These are phyloP conservation scores for Xylaria sp. DNA, from an alignment of 2,329 filamentous ascomycete species.

Conservation along the genomic window DNA sequence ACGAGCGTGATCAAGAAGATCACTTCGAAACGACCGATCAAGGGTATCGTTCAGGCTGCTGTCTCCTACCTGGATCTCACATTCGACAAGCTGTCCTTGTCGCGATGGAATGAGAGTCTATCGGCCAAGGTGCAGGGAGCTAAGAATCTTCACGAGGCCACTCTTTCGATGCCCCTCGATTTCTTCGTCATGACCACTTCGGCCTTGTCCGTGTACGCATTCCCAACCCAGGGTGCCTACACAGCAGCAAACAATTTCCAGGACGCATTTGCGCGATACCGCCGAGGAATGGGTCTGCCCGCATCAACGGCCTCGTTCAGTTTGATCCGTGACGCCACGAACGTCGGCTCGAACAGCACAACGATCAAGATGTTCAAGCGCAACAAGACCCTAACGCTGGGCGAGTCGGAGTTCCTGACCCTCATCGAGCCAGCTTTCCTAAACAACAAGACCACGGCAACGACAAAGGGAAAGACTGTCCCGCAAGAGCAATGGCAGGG, in stretches of 20 bases:
- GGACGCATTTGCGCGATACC: conserved; percentile 26
- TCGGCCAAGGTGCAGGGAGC: conserved; percentile 25
- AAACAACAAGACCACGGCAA: neutral
- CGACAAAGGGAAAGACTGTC: neutral
- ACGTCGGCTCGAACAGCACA: neutral
- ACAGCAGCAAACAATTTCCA: conserved; percentile 28
- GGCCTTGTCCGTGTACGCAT: conserved; percentile 11
- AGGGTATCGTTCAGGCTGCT: neutral
- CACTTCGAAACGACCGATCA: neutral
- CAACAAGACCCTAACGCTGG: conserved; percentile 17
- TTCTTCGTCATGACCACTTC: conserved; percentile 26
- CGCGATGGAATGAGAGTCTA: conserved; percentile 19
- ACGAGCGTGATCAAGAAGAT: neutral
- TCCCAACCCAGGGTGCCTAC: conserved; percentile 24
- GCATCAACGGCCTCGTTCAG: conserved; percentile 24
- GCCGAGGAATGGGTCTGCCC: conserved; percentile 20
- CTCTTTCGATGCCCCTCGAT: conserved; percentile 20
- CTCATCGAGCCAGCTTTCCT: conserved; percentile 25
- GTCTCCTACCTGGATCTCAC: conserved; percentile 4
- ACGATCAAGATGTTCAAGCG: conserved; percentile 17
- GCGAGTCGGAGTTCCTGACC: conserved; percentile 20
- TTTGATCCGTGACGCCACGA: conserved; percentile 20
- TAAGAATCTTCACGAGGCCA: conserved; percentile 22
- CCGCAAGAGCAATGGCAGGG: neutral
- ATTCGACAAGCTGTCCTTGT: conserved; percentile 9